Base-by-base conservation (phyloP, 2,329 filamentous ascomycete genomes). In the Penicillium occitanis region DNA sequence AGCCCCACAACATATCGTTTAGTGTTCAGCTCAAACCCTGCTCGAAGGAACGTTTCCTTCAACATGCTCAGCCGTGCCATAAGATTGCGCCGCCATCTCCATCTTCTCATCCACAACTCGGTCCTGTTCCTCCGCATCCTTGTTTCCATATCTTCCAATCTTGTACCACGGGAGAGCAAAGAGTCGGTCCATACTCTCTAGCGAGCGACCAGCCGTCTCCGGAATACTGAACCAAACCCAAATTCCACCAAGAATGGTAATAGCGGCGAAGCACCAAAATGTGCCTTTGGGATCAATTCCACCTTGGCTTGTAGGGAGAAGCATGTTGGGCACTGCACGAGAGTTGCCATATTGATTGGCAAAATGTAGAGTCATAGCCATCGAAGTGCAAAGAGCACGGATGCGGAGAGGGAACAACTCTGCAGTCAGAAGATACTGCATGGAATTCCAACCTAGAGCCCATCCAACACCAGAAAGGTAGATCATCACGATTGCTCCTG, bases 291-390 rank as follows among this genome's bases (percentile, higher is more conserved):
- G 80, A 0, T 79, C 81, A 74, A 86, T 81, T 33, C 78, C 77
- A 8, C 77, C 77, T 4, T 72, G 53, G 0, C 67, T 58, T 14
- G 70, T 50, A 82, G 83, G 11, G 75, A 93, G 81, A 53, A 93
- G 85, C 90, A 93, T 91, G 69, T 87, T 86, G 1, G 90, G 91
- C 0, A 92, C 88, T 0, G 91, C 90, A 42, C 91, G 88, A 0
- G 87, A 85, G 79, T 91, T 92, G 30, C 90, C 91, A 74, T 91
- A 93, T 77, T 92, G 90, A 76, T 91, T 91, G 67, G 85, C 88
- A 73, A 93, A 93, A 77, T 93, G 90, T 67, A 92, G 84, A 0
- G 87, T 90, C 91, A 93, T 93, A 57, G 89, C 87, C 73, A 90
- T 83, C 0, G 87, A 90, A 0, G 89, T 90, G 22, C 88, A 87